Conservation (phyloP, 169 alveolate genomes). For the Theileria orientalis region DNA sequence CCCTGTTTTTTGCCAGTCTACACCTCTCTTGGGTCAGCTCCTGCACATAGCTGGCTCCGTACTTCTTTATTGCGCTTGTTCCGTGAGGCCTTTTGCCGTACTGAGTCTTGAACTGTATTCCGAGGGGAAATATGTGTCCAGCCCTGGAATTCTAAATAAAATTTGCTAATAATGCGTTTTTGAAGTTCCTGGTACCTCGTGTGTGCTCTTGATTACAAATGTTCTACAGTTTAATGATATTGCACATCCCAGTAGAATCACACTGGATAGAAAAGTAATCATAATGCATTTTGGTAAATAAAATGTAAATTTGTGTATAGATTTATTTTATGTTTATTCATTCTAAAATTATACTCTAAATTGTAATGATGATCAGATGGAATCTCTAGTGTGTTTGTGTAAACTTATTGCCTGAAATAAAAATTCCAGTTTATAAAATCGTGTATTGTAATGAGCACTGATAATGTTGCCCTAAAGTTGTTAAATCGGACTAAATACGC, state of each 20-base stretch:
- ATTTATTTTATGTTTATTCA: not conserved
- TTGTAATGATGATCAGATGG: not conserved
- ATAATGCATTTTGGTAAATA: not conserved
- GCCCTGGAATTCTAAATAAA: not conserved
- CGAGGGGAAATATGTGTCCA: constrained; percentile 8
- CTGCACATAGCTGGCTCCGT: constrained; percentile 49
- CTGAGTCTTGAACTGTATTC: constrained; percentile 52
- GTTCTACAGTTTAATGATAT: not conserved
- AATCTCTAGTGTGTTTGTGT: not conserved
- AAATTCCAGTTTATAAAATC: not conserved
- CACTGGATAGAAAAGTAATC: not conserved
- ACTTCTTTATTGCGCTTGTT: constrained; percentile 34
- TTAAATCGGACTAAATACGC: constrained; percentile 46
- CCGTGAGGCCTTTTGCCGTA: constrained; percentile 61
- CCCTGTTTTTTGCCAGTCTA: constrained; percentile 34
- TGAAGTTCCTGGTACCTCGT: not conserved
- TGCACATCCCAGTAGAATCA: not conserved
- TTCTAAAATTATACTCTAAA: not conserved
- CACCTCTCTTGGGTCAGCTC: constrained; percentile 58
- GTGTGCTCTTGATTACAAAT: not conserved
- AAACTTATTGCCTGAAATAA: no score
- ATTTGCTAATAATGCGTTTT: not conserved
- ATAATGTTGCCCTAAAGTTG: not conserved
- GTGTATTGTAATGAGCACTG: not conserved
- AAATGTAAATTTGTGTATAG: not conserved